Conservation (phyloP, 1,284 basidiomycete genomes). For the Rhodotorula sp. region DNA sequence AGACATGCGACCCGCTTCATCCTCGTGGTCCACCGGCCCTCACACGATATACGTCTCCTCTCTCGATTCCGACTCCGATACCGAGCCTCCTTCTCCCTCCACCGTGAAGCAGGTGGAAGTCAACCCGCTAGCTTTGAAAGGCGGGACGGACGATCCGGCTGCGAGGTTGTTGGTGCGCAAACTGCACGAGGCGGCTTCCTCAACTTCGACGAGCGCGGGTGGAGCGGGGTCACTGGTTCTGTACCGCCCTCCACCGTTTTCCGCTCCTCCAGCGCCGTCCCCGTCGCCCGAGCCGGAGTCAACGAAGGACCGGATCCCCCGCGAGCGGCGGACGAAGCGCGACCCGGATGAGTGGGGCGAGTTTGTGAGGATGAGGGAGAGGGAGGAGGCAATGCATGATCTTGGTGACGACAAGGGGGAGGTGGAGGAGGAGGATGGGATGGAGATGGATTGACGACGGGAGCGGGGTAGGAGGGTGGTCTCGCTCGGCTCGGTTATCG, state of each 20-base stretch:
- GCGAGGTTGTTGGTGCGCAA: too few relatives aligned
- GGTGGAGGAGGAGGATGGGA: background rate
- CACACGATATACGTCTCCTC: constrained; percentile 37
- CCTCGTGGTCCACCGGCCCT: constrained; percentile 23
- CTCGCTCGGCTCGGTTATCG: background rate
- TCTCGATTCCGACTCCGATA: constrained; percentile 15
- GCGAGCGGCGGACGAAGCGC: background rate
- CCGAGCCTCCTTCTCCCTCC: background rate
- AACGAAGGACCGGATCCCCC: background rate
- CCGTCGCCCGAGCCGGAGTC: background rate
- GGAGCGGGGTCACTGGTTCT: constrained; percentile 4
- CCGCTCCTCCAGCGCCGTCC: background rate
- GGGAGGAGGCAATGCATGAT: constrained; percentile 5
- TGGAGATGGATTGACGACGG: background rate
- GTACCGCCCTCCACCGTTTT: constrained; percentile 11
- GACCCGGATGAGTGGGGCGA: constrained; percentile 3
- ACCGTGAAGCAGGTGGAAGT: background rate
- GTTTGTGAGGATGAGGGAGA: constrained; percentile 2
- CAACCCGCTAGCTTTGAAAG: constrained; percentile 7
- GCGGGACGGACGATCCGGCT: too few relatives aligned
- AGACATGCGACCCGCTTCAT: constrained; percentile 11
- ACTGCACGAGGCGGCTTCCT: background rate
- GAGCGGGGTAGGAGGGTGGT: background rate
- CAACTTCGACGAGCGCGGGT: background rate
- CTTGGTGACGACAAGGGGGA: background rate